Evolutionary conservation across 768 basidiomycete species (phyloP), one percentile per base, ranked within the genome.

Genomic region (Suillus hirtellus): DNA sequence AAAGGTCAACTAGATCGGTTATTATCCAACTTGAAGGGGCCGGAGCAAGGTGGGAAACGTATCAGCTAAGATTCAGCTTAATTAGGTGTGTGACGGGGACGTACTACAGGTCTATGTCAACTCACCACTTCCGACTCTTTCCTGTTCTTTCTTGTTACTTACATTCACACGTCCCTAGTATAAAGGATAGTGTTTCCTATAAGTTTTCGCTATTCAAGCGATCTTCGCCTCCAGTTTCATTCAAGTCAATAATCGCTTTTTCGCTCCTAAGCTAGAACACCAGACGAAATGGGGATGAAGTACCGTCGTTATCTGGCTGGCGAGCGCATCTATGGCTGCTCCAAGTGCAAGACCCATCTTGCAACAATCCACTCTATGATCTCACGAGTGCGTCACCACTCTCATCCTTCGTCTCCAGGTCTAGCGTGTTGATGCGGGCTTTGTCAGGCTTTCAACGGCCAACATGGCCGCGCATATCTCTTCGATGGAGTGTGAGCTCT

Each of bases 381-480:
- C 69, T 95, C 93, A 64, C 83, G 93, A 75, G 94, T 93, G 68
- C 69, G 88, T 79, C 11, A 42, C 50, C 61, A 42, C 42, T 43
- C 31, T 31, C 31, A 35, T 52, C 21, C 38, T 47, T 50, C 38
- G 56, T 35, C 19, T 34, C 21, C 62, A 38, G 42, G 50, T 59
- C 19, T 55, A 49, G 50, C 40, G 62, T 47, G 61, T 38, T 59
- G 55, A 70, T 73, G 19, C 66, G 54, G 52, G 47, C 70, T 60
- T 63, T 66, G 61, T 49, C 75, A 99, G 96, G 92, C 93, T 50
- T 99, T 99, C 83, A 95, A 93, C 66, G 96, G 96, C 34, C 95
- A 97, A 77, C 95, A 97, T 76, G 96, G 96, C 19, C 84, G 93
- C 63, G 96, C 96, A 19, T 95, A 96, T 75, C 86, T 99, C 66